Base-by-base conservation (phyloP, 495 filamentous ascomycete species). In the Acidiella bohemica region DNA sequence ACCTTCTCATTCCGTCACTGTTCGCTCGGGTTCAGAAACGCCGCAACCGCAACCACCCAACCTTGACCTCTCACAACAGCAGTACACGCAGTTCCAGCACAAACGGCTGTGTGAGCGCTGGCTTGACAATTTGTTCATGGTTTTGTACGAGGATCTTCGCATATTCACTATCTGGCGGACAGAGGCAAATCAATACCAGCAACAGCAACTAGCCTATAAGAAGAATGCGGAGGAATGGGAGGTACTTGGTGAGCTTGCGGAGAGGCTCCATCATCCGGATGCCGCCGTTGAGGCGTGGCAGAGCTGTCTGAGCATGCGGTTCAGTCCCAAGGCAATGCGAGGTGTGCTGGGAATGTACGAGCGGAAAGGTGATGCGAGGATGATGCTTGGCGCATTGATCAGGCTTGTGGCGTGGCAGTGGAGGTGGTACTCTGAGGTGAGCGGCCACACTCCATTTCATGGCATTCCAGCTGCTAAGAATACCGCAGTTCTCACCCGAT, bases 91-190 rank as follows among this genome's bases (percentile, higher is more conserved):
- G 42, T 83, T 97, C 56, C 85, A 84, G 45, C 90, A 95, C 62
- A 97, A 97, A 64, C 80, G 90, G 1, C 75, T 97, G 4, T 97
- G 90, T 54, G 90, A 97, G 56, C 75, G 90, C 46, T 97, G 90
- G 90, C 73, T 97, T 2, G 90, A 97, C 60, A 96, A 93, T 50
- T 73, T 97, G 23, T 96, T 97, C 66, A 97, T 97, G 90, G 88
- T 96, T 0, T 72, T 96, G 1, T 97, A 96, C 55, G 90, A 97
- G 59, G 90, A 97, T 54, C 73, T 97, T 8, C 83, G 90, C 21
- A 86, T 97, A 41, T 97, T 96, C 63, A 96, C 90, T 27, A 96
- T 97, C 57, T 97, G 90, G 90, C 78, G 90, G 27, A 94, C 90
- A 2, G 92, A 96, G 60, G 83, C 95, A 75, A 81, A 84, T 4